Evolutionary conservation across 805 yeast species (phyloP).

Genomic region (Candida qinlingensis): DNA sequence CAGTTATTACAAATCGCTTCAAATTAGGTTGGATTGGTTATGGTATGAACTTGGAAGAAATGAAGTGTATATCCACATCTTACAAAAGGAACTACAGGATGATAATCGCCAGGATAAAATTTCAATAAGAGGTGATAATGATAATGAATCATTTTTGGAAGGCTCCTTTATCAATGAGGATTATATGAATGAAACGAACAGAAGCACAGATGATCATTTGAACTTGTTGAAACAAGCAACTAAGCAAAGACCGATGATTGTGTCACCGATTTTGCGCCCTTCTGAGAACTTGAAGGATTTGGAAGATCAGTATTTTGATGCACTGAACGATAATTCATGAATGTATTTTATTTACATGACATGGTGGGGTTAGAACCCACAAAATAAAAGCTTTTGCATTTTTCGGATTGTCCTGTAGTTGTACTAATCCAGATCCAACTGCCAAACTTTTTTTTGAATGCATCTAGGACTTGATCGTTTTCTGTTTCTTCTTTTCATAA

Average conservation of each 20-base stretch:
- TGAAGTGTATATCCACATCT: slow-evolving; percentile 33
- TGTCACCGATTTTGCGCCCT: no score
- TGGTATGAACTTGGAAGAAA: slow-evolving; percentile 48
- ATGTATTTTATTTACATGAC: no score
- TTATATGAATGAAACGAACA: background rate
- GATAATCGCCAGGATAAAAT: slow-evolving; percentile 1
- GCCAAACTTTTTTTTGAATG: no score
- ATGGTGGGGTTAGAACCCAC: no score
- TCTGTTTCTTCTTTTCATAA: slow-evolving; percentile 52
- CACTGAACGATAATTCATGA: slow-evolving; percentile 1
- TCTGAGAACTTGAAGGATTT: background rate
- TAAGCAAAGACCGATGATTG: background rate
- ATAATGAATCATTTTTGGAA: slow-evolving; percentile 19
- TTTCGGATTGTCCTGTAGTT: no score
- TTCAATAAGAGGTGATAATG: slow-evolving; percentile 5
- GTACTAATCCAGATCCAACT: no score
- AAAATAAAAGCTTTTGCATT: no score
- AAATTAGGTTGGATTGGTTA: slow-evolving; percentile 51
- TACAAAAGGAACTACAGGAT: slow-evolving; percentile 17
- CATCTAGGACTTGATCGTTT: no score
- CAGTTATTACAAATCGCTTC: slow-evolving; percentile 39
- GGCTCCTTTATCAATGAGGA: slow-evolving; percentile 22
- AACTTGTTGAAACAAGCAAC: background rate
- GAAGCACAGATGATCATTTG: background rate
- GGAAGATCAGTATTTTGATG: slow-evolving; percentile 8